Evolutionary conservation across 2,329 filamentous ascomycete genomes (phyloP).

Genomic region (Alternaria arbusti): DNA sequence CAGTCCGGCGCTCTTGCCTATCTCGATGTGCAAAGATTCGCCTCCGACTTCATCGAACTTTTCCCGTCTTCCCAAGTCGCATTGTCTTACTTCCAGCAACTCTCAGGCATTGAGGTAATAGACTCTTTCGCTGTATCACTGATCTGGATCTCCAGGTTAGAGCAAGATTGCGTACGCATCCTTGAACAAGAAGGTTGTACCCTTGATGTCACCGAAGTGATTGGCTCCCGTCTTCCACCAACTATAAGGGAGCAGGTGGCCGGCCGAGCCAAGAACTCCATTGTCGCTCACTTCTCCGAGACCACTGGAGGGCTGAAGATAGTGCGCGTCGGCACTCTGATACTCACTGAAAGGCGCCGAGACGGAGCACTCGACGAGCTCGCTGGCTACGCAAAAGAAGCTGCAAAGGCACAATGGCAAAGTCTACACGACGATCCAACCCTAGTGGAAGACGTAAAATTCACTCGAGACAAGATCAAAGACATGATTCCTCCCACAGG

Average conservation of each 20-base stretch:
- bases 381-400: slow-evolving; percentile 18
- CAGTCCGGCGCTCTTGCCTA: slow-evolving; percentile 27
- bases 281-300: slow-evolving; percentile 11
- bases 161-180: slow-evolving; percentile 15
- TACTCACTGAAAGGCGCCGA: slow-evolving; percentile 24
- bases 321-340: slow-evolving; percentile 20
- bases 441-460: slow-evolving; percentile 28
- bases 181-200: slow-evolving; percentile 23
- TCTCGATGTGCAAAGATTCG: slow-evolving; percentile 28
- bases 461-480: slow-evolving; percentile 26
- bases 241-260: slow-evolving; percentile 12
- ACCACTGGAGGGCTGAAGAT: not conserved
- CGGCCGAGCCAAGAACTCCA: slow-evolving; percentile 17
- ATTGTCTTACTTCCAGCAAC: slow-evolving; percentile 12
- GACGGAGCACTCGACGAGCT: slow-evolving; percentile 18
- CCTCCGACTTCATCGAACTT: slow-evolving; percentile 19
- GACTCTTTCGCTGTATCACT: slow-evolving; percentile 33
- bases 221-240: slow-evolving; percentile 16
- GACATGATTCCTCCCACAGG: slow-evolving; percentile 6
- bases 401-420: slow-evolving; percentile 36
- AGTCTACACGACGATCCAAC: slow-evolving; percentile 18
- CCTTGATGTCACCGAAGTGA: slow-evolving; percentile 24
- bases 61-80: slow-evolving; percentile 24
- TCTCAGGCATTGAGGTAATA: slow-evolving; percentile 17
- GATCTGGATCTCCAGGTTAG: slow-evolving; percentile 25